Evolutionary conservation across 2,329 filamentous ascomycete species (phyloP).

Genomic region (Talaromyces sp.): DNA sequence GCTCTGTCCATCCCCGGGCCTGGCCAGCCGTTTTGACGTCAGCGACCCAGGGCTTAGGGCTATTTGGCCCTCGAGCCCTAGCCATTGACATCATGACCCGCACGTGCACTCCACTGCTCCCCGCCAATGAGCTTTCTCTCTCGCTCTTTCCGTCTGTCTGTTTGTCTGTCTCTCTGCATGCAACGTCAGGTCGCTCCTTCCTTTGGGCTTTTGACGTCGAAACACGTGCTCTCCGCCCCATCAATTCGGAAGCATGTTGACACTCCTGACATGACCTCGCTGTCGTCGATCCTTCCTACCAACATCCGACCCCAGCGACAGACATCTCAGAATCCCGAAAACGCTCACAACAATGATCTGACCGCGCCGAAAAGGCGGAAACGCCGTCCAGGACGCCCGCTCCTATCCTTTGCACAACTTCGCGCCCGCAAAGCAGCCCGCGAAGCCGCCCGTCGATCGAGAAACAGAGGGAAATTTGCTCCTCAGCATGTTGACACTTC

Average conservation of each 20-base stretch:
- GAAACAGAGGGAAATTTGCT: neutral
- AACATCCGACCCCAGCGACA: neutral
- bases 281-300: neutral
- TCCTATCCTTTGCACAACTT: conserved; percentile 18
- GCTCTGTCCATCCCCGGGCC: neutral
- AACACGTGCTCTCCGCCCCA: neutral
- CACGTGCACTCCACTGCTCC: conserved; percentile 2
- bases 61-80: neutral
- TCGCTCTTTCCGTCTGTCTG: no score
- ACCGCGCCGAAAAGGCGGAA: neutral
- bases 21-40: neutral
- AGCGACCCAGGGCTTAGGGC: conserved; percentile 7
- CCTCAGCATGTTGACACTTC: neutral
- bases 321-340: no score
- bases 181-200: neutral
- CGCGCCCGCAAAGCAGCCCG: conserved; percentile 7
- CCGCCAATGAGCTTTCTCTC: neutral
- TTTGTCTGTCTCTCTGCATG: neutral
- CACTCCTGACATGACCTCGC: neutral
- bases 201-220: neutral
- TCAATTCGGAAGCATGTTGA: neutral
- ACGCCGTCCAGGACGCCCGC: conserved; percentile 15
- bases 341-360: neutral
- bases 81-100: neutral
- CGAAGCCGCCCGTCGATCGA: neutral